A percentile compares a stretch with the other conserved stretches of the same genome.
Conservation (phyloP, 176 grass and related monocot species). For the Carex littledalei region DNA sequence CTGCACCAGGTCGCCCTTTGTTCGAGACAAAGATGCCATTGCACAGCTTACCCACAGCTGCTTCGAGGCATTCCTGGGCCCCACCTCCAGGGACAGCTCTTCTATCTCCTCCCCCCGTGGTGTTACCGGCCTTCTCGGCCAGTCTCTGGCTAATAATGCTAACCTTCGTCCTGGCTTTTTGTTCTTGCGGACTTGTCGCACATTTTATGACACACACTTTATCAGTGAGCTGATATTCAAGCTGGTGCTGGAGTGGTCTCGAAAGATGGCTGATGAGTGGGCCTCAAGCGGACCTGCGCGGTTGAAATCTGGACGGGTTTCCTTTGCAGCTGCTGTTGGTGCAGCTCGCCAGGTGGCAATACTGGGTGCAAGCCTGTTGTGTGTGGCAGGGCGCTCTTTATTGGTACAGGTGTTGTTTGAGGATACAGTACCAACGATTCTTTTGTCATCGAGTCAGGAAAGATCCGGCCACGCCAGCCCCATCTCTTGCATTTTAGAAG, state of each 20-base stretch:
- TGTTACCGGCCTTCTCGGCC: constrained; percentile 64
- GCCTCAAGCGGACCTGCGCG: constrained; percentile 41
- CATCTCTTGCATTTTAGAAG: constrained; percentile 58
- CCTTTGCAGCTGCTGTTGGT: constrained; percentile 58
- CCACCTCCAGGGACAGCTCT: constrained; percentile 28
- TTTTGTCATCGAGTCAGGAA: constrained; percentile 52
- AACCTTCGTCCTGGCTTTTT: constrained; percentile 68
- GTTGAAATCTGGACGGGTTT: constrained; percentile 58
- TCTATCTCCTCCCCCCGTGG: constrained; percentile 52
- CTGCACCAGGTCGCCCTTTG: constrained; percentile 73
- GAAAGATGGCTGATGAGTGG: constrained; percentile 67
- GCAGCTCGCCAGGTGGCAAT: constrained; percentile 65
- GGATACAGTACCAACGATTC: constrained; percentile 75
- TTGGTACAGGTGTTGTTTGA: constrained; percentile 85
- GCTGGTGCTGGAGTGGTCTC: constrained; percentile 65
- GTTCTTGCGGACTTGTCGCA: constrained; percentile 72
- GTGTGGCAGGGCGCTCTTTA: constrained; percentile 62
- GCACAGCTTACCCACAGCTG: constrained; percentile 71
- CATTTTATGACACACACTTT: constrained; percentile 79
- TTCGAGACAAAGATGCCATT: constrained; percentile 74
- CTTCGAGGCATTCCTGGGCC: constrained; percentile 74
- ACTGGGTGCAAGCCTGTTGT: constrained; percentile 74
- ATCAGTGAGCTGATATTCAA: constrained; percentile 75
- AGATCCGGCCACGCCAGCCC: constrained; percentile 41
- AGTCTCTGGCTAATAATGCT: constrained; percentile 56